Evolutionary conservation across 2,329 filamentous ascomycete genomes (phyloP).

Genomic region (Aspergillus tanneri): DNA sequence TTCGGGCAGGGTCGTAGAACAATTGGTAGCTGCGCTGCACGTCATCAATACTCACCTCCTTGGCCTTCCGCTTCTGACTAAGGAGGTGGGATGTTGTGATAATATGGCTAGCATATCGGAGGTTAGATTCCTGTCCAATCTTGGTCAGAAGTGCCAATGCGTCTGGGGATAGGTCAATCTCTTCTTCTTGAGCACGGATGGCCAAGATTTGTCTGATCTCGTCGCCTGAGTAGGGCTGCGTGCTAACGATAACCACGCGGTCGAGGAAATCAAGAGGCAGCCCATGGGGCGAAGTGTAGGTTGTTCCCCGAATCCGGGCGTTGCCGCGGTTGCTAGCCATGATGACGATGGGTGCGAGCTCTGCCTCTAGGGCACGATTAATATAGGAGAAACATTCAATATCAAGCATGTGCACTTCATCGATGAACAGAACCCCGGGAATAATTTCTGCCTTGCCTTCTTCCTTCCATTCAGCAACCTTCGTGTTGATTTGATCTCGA

Average conservation of each 20-base stretch:
- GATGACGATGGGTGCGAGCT: slow-evolving; percentile 94
- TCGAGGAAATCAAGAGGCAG: slow-evolving; percentile 94
- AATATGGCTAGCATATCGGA: slow-evolving; percentile 95
- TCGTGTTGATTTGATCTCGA: slow-evolving; percentile 97
- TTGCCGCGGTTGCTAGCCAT: slow-evolving; percentile 97
- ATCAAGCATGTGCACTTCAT: slow-evolving; percentile 99
- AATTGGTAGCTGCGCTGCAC: slow-evolving; percentile 91
- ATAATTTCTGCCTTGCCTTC: slow-evolving; percentile 99
- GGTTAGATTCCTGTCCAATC: slow-evolving; percentile 86
- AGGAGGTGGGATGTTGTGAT: slow-evolving; percentile 92
- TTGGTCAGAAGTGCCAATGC: slow-evolving; percentile 91
- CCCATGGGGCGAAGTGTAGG: slow-evolving; percentile 89
- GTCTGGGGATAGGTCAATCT: slow-evolving; percentile 86
- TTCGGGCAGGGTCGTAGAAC: slow-evolving; percentile 86
- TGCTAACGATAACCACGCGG: slow-evolving; percentile 93
- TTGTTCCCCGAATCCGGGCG: slow-evolving; percentile 87
- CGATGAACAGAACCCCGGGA: slow-evolving; percentile 94
- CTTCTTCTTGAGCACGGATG: slow-evolving; percentile 92
- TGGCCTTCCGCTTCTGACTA: slow-evolving; percentile 77
- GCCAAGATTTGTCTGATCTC: slow-evolving; percentile 91
- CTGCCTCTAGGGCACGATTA: slow-evolving; percentile 92
- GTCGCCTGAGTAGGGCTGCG: slow-evolving; percentile 75
- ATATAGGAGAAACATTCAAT: slow-evolving; percentile 99
- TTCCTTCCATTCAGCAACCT: slow-evolving; percentile 98
- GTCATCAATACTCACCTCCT: slow-evolving; percentile 80